These are phyloP conservation scores for Ophiocordyceps camponoti-rufipedis DNA, from an alignment of 2,329 filamentous ascomycete species.

Conservation along the genomic window DNA sequence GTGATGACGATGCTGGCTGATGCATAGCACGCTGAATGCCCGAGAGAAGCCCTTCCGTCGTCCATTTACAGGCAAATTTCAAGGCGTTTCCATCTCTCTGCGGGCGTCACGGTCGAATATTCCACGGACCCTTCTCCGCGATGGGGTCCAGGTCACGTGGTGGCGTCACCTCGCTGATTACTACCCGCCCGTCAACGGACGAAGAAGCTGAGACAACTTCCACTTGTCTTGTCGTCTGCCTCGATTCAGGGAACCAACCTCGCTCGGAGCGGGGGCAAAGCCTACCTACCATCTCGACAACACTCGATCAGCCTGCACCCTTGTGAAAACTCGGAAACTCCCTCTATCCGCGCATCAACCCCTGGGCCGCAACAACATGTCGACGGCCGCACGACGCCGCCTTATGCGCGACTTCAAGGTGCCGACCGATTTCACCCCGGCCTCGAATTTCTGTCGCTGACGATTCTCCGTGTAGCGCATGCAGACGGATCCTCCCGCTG, in stretches of 20 bases:
- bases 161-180: not conserved
- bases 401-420: slow-evolving; percentile 99
- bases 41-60: no score
- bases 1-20: not conserved
- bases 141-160: slow-evolving; percentile 2
- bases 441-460: slow-evolving; percentile 3
- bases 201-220: not conserved
- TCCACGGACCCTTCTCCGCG: not conserved
- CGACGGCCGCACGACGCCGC: slow-evolving; percentile 83
- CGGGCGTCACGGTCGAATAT: not conserved
- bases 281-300: not conserved
- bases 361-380: slow-evolving; percentile 28
- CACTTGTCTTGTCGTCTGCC: not conserved
- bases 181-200: no score
- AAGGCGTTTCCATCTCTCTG: no score
- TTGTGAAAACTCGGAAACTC: no score
- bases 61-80: no score
- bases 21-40: no score
- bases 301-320: not conserved
- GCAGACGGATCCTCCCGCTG: slow-evolving; percentile 95
- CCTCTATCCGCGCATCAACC: no score
- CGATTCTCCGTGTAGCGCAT: slow-evolving; percentile 49
- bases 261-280: not conserved
- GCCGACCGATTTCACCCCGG: slow-evolving; percentile 11
- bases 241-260: not conserved